Base-by-base conservation (phyloP, 176 grass and related monocot species). In the Eragrostis nindensis region DNA sequence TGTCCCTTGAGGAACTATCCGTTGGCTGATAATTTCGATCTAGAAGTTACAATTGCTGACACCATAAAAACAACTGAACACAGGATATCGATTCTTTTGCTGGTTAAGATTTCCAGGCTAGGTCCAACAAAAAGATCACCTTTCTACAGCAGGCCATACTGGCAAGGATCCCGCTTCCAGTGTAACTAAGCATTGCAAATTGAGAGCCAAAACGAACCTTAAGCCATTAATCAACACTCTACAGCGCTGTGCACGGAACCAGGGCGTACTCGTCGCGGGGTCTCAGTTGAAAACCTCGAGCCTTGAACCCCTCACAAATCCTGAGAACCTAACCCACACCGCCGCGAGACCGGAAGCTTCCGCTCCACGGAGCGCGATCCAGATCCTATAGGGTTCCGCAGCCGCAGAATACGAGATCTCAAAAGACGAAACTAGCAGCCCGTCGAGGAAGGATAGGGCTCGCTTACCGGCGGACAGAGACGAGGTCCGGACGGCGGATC, bases 271-370 rank as follows among this genome's bases (percentile, higher is more conserved):
- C 43, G 3, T 0, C 26, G 60, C 11, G 29, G 27, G 61, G 14
- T 36, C 2, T 8, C 29, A 18, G 61, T 17, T 11, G 61, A 64
- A 8, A n/a, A n/a, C n/a, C n/a, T n/a, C n/a, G n/a, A n/a, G n/a
- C n/a, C n/a, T n/a, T n/a, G n/a, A n/a, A n/a, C n/a, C 27, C 66
- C 68, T n/a, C 10, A 29, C 68, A 71, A 48, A 48, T 71, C 42
- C 13, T 29, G 44, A 21, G 1, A 29, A 48, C 2, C 45, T 11
- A 49, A 49, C 0, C 24, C 68, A 30, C 68, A 29, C 6, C 14
- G n/a, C n/a, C n/a, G n/a, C n/a, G n/a, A n/a, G n/a, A n/a, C n/a
- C n/a, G n/a, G n/a, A n/a, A n/a, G n/a, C n/a, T n/a, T n/a, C n/a
- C n/a, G n/a, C n/a, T n/a, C n/a, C n/a, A n/a, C n/a, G n/a, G n/a